Evolutionary conservation across 2,329 filamentous ascomycete species (phyloP), one percentile per base, ranked within the genome.

Genomic region (Penicillium occitanis): DNA sequence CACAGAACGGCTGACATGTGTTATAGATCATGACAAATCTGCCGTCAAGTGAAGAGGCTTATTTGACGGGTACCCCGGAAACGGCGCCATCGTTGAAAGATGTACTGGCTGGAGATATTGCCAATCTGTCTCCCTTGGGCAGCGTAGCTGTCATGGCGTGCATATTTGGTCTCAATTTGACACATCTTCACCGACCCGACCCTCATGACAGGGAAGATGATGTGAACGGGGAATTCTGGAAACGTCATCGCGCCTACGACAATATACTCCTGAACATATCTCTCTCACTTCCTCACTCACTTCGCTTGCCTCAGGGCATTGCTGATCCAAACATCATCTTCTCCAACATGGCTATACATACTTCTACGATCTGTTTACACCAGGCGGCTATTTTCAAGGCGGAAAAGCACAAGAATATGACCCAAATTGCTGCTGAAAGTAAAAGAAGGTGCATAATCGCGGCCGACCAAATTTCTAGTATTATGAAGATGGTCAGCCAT

Each of bases 381-480:
- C 95, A 99, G 80, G 95, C 94, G 2, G 95, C 95, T 30, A 98
- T 99, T 22, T 97, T 94, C 84, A 98, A 97, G 76, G 93, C 93
- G 0, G 94, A 98, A 73, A 95, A 93, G 79, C 90, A 97, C 77
- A 87, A 88, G 63, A 81, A 97, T 68, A 89, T 92, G 0, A 82
- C 86, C 1, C 89, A 90, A 19, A 89, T 97, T 57, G 89, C 91
- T 69, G 88, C 91, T 1, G 94, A 98, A 75, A 97, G 93, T 77
- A 97, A 97, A 77, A 87, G 95, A 14, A 87, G 95, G 68, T 98
- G 95, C 73, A 92, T 98, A 67, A 93, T 93, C 25, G 93, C 94
- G 13, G 95, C 95, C 33, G 93, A 93, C 66, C 93, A 97, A 75
- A 96, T 97, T 74, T 91, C 93, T 8, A 93, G 88, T 71, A 94